Evolutionary conservation across 2,329 filamentous ascomycete genomes (phyloP).

Genomic region (Diaporthe citrichinensis): DNA sequence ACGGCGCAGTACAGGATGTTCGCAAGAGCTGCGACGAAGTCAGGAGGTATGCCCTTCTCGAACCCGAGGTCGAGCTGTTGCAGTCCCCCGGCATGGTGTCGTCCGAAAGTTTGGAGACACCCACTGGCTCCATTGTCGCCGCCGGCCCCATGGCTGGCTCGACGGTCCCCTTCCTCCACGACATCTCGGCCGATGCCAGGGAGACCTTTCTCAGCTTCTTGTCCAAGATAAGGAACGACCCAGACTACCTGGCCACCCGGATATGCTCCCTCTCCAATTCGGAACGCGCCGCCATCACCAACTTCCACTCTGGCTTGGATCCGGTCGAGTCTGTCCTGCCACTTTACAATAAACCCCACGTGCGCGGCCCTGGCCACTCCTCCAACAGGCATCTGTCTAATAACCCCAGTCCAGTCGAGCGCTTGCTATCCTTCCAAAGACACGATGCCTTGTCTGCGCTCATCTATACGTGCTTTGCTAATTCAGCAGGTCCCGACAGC

Average conservation of each 20-base stretch:
- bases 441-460: conserved; percentile 88
- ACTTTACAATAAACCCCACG: conserved; percentile 70
- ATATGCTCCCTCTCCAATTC: conserved; percentile 81
- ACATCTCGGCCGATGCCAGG: conserved; percentile 81
- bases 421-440: conserved; percentile 88
- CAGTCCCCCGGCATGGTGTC: conserved; percentile 65
- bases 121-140: conserved; percentile 57
- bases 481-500: conserved; percentile 85
- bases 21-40: conserved; percentile 82
- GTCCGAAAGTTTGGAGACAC: conserved; percentile 65
- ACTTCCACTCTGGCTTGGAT: conserved; percentile 84
- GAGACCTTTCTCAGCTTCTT: conserved; percentile 85
- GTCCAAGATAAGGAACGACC: conserved; percentile 85
- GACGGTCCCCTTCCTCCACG: conserved; percentile 73
- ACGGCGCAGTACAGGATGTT: conserved; percentile 84
- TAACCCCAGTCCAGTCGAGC: conserved; percentile 78
- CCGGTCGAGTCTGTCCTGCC: conserved; percentile 87
- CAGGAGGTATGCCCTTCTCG: conserved; percentile 77
- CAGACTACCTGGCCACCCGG: conserved; percentile 87
- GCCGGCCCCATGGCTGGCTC: conserved; percentile 56
- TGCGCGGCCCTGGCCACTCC: conserved; percentile 54
- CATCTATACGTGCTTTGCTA: conserved; percentile 90
- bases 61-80: conserved; percentile 78
- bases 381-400: conserved; percentile 49
- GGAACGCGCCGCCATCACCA: conserved; percentile 84